These are phyloP conservation scores for Dendryphion nanum DNA, from an alignment of 2,329 filamentous ascomycete genomes.

Conservation along the genomic window DNA sequence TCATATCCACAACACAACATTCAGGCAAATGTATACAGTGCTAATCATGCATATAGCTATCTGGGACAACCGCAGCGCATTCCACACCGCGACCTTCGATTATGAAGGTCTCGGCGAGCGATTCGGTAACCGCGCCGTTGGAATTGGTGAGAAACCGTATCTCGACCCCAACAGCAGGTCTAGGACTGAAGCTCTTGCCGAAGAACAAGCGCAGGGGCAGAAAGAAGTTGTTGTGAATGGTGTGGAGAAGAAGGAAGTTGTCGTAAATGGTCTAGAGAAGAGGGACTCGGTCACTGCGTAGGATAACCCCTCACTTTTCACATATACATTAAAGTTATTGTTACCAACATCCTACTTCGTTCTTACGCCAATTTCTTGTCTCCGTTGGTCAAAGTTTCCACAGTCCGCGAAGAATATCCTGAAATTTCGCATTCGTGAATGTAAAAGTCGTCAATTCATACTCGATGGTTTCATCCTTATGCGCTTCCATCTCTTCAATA, in stretches of 20 bases:
- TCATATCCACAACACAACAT: background rate
- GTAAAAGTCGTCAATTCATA: constrained; percentile 20
- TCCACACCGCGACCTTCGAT: constrained; percentile 63
- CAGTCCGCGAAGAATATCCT: no score
- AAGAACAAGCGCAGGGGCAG: background rate
- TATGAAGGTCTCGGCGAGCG: constrained; percentile 52
- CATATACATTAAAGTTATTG: no score
- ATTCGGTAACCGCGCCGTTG: constrained; percentile 54
- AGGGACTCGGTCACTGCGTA: no score
- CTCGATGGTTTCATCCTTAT: constrained; percentile 25
- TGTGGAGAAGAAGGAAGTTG: background rate
- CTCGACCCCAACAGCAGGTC: constrained; percentile 48
- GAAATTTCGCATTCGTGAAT: background rate
- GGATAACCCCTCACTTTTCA: no score
- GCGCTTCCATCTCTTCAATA: constrained; percentile 20
- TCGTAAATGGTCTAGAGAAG: no score
- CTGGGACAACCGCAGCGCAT: constrained; percentile 65
- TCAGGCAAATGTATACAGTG: background rate
- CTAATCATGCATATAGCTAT: constrained; percentile 46
- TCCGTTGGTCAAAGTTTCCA: no score
- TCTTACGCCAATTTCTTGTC: no score
- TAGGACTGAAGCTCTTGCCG: background rate
- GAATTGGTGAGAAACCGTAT: constrained; percentile 57
- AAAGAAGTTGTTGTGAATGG: background rate
- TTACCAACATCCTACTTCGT: no score